These are phyloP conservation scores for Erigeron canadensis DNA, from an alignment of 129 eudicot species.

Conservation along the genomic window DNA sequence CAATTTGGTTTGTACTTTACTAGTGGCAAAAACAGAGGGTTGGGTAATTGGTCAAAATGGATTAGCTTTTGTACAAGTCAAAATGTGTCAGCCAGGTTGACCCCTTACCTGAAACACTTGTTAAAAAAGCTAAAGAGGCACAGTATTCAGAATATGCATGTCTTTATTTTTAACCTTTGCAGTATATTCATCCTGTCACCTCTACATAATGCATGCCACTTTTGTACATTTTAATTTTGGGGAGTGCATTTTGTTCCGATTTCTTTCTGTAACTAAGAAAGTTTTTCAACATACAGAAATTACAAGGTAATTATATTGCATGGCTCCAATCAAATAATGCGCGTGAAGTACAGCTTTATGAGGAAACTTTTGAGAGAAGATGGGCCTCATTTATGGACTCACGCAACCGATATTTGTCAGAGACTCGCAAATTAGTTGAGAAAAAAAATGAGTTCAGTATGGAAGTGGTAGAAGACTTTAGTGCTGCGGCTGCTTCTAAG, in stretches of 20 bases:
- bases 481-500: constrained; percentile 87
- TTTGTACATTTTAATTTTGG: background rate
- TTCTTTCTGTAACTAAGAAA: background rate
- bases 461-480: constrained; percentile 54
- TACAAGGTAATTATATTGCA: constrained; percentile 48
- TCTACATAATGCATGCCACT: background rate
- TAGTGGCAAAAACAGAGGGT: no score
- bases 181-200: background rate
- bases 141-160: no score
- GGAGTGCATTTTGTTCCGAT: constrained; percentile 4
- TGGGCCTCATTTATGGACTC: constrained; percentile 59
- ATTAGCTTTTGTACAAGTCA: no score
- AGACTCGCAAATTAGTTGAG: constrained; percentile 44
- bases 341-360: constrained; percentile 50
- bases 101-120: no score
- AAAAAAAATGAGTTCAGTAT: constrained; percentile 55
- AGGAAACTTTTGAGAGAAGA: constrained; percentile 65
- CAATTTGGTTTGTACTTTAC: background rate
- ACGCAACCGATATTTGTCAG: constrained; percentile 33
- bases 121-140: no score
- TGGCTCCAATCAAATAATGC: constrained; percentile 77
- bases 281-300: constrained; percentile 40
- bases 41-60: no score
- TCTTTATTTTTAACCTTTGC: no score
- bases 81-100: no score